A percentile compares a stretch with the other conserved stretches of the same genome.
These are phyloP conservation scores for Moesziomyces sp. DNA, from an alignment of 1,284 basidiomycete genomes.

Conservation along the genomic window DNA sequence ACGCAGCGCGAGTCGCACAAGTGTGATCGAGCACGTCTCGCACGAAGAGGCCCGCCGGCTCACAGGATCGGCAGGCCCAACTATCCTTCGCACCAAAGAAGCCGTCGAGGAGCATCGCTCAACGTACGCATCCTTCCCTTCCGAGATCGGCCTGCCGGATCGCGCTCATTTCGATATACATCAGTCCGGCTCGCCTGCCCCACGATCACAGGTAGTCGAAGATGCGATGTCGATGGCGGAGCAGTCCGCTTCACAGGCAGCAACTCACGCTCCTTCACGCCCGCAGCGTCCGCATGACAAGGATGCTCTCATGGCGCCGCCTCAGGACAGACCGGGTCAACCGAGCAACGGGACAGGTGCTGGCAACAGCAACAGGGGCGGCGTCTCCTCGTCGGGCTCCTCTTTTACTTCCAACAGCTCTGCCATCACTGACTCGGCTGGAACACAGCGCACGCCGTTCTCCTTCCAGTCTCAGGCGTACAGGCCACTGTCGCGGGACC, in stretches of 20 bases:
- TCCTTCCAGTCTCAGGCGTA: conserved; percentile 35
- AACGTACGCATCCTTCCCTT: conserved; percentile 10
- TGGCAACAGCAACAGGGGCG: conserved; percentile 8
- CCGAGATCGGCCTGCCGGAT: conserved; percentile 12
- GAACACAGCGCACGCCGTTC: conserved; percentile 17
- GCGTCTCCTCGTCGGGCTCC: conserved; percentile 21
- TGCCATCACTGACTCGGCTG: conserved; percentile 9
- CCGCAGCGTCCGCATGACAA: conserved; percentile 8
- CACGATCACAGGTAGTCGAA: no score
- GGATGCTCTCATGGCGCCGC: neutral
- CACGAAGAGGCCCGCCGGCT: conserved; percentile 31
- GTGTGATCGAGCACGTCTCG: conserved; percentile 43
- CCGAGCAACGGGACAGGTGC: conserved; percentile 1
- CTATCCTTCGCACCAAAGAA: conserved; percentile 26
- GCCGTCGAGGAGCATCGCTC: conserved; percentile 31
- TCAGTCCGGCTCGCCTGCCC: neutral
- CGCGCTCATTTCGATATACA: conserved; percentile 14
- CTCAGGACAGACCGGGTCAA: conserved; percentile 5
- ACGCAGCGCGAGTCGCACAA: conserved; percentile 11
- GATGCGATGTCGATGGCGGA: neutral
- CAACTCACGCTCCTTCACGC: neutral
- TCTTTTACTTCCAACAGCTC: conserved; percentile 22
- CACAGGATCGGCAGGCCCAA: conserved; percentile 20
- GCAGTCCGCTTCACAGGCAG: neutral
- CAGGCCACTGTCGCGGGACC: conserved; percentile 20